Evolutionary conservation across 441 rosid genomes (phyloP), one percentile per base, ranked within the genome.

Genomic region (Pelargonium citronellum): DNA sequence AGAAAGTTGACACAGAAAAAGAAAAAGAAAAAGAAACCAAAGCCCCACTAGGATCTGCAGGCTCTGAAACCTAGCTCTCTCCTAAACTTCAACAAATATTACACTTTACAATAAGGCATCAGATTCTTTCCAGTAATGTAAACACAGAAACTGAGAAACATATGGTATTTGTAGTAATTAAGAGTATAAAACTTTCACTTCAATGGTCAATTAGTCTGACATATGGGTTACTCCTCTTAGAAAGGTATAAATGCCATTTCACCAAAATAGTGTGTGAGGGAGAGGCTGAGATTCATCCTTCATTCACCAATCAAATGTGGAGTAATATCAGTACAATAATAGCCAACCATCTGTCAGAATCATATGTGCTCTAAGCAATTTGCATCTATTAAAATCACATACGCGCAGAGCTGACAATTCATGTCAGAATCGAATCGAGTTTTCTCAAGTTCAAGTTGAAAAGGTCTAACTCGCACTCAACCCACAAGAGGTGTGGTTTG

Each of bases 91-190:
- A 19, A 58, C 8, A 58, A 2, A 30, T 55, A 55, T 58, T 58
- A 70, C 67, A 58, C 73, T 68, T 71, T 71, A 68, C 73, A 65
- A 39, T 43, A 34, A 22, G 66, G 73, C 44, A 74, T 68, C 60
- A 67, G 70, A 68, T 78, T 71, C 81, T 44, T 62, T 49, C 37
- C 3, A 30, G 5, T 30, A 30, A 30, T 30, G 47, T 10, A 43
- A 43, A 43, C 11, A 46, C n/a, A 51, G 0, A 13, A 2, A n/a
- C 13, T 37, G 5, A 22, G 24, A 22, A 22, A 43, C 3, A 43
- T 30, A 51, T n/a, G 57, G 17, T n/a, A 2, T 51, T 13, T 51
- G 19, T 51, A 51, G 5, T 51, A 51, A 11, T 51, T 9, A 12
- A 12, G 16, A 51, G 17, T 51, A 12, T 13, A 15, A 5, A 4